Base-by-base conservation (phyloP, 1,284 basidiomycete genomes). In the Takashimella koratensis region DNA sequence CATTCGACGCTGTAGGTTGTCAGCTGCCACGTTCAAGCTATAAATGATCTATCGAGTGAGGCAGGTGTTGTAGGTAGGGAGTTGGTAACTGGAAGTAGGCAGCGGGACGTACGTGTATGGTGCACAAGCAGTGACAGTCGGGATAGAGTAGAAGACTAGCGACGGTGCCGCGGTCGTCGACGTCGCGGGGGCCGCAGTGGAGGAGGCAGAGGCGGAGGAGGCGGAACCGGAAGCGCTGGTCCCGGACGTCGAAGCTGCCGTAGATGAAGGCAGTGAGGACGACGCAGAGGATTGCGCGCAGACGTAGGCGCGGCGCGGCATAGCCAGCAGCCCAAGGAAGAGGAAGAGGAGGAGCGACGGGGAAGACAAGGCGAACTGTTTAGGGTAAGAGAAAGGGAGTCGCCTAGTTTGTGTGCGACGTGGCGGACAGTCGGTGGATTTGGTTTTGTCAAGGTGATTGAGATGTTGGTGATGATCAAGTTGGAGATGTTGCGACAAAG, bases 61-160 rank as follows among this genome's bases (percentile, higher is more conserved):
- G n/a, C n/a, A n/a, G n/a, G n/a, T n/a, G n/a, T n/a, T n/a, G n/a
- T n/a, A n/a, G n/a, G n/a, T n/a, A n/a, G n/a, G n/a, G n/a, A n/a
- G n/a, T n/a, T n/a, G n/a, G n/a, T n/a, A n/a, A n/a, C n/a, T n/a
- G n/a, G n/a, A n/a, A n/a, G n/a, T n/a, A n/a, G n/a, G n/a, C n/a
- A n/a, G n/a, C n/a, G 23, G 20, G 10, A 58, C 61, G 56, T 40
- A 63, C 62, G 36, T 39, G 24, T 27, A 41, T 20, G 30, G 23
- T n/a, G 20, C 39, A 42, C 66, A 68, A 16, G 63, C 62, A 1
- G 57, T 62, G 40, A 55, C 49, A 0, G 64, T 66, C 3, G 54
- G 43, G 12, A 59, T 42, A 5, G 27, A 8, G 4, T 26, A 27
- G 30, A 62, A 60, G 11, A 42, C 23, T 23, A 65, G 46, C 11